A percentile compares a stretch with the other conserved stretches of the same genome.
Evolutionary conservation across 768 basidiomycete genomes (phyloP).

Genomic region (Galerina marginata): DNA sequence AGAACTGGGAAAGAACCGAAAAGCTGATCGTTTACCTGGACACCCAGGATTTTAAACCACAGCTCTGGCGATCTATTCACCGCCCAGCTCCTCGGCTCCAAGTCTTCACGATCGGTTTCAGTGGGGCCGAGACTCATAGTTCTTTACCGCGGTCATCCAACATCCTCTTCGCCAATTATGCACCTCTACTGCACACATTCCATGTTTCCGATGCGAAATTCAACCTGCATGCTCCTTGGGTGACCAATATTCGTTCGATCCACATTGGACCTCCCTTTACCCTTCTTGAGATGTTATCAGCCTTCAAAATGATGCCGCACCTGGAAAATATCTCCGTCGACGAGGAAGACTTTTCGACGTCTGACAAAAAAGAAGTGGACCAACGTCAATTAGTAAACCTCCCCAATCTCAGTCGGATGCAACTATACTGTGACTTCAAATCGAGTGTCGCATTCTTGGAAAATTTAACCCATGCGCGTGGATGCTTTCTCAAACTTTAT

Average conservation of each 20-base stretch:
- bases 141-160: too few species aligned
- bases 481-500: background rate
- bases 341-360: too few species aligned
- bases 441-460: background rate
- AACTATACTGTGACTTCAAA: background rate
- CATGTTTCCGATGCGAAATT: background rate
- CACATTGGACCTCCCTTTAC: background rate
- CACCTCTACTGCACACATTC: background rate
- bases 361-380: too few species aligned
- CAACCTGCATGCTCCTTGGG: background rate
- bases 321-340: background rate
- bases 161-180: background rate
- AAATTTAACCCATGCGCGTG: background rate
- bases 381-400: background rate
- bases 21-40: background rate
- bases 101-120: background rate
- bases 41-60: background rate
- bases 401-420: background rate
- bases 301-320: background rate
- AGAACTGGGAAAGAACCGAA: slow-evolving; percentile 2
- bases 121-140: too few species aligned
- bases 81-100: slow-evolving; percentile 1
- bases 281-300: background rate
- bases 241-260: background rate
- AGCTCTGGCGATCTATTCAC: background rate